Conservation (phyloP, 257 asterid genomes). For the Nicotiana undulata region DNA sequence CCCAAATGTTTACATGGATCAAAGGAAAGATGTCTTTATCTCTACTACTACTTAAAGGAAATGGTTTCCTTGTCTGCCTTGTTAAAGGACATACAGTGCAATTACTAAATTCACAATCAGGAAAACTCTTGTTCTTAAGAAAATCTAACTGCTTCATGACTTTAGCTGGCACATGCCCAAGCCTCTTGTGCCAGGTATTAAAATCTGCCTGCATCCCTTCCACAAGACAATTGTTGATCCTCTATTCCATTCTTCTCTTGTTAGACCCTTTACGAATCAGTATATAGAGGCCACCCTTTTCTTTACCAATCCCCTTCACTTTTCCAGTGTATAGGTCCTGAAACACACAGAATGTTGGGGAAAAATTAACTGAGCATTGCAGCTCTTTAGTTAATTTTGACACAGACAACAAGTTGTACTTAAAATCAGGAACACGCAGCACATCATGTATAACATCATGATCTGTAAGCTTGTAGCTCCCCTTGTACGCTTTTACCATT, state of each 20-base stretch:
- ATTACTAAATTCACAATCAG: neutral
- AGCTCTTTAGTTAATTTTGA: neutral
- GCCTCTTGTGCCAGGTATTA: neutral
- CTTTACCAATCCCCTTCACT: neutral
- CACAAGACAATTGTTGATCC: neutral
- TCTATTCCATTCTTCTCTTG: too few relatives aligned
- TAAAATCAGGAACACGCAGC: neutral
- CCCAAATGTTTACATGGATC: neutral
- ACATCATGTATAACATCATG: neutral
- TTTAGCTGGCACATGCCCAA: neutral
- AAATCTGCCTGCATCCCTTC: neutral
- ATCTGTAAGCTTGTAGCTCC: too few relatives aligned
- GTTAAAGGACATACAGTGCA: neutral
- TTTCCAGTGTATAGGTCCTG: neutral
- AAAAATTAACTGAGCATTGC: neutral
- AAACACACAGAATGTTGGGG: neutral
- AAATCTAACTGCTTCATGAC: neutral
- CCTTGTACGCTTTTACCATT: neutral
- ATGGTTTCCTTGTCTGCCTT: neutral
- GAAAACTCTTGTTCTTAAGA: neutral
- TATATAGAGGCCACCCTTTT: neutral
- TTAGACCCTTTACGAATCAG: too few relatives aligned
- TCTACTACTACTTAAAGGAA: neutral
- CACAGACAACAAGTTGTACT: too few relatives aligned
- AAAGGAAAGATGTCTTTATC: fast-evolving